Conservation (phyloP, 140 eudicot species). For the Senecio squalidus region DNA sequence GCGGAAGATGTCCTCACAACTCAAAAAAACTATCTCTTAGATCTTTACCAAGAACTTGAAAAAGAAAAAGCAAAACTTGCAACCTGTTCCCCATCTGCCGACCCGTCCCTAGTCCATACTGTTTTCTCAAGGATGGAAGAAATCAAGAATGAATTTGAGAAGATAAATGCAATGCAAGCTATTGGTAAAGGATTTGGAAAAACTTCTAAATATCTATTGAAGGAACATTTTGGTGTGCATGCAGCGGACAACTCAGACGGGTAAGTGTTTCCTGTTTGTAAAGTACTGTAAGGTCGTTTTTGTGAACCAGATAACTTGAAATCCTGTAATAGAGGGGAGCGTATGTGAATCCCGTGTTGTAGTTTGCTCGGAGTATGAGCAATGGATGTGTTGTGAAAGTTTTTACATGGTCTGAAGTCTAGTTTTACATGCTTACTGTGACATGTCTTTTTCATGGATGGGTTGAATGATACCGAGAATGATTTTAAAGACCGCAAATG, state of each 20-base stretch:
- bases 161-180: conserved; percentile 55
- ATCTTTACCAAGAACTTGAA: conserved; percentile 52
- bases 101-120: conserved; percentile 37
- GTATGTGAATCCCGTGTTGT: neutral
- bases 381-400: conserved; percentile 3
- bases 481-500: too few relatives aligned
- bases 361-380: conserved; percentile 2
- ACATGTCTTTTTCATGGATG: neutral
- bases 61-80: conserved; percentile 46
- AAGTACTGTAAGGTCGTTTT: conserved; percentile 4
- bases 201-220: conserved; percentile 46
- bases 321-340: neutral
- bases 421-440: neutral
- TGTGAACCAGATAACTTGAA: neutral
- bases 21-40: conserved; percentile 46
- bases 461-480: too few relatives aligned
- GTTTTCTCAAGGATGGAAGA: conserved; percentile 39
- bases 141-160: conserved; percentile 47
- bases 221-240: conserved; percentile 54
- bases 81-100: conserved; percentile 31
- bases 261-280: neutral
- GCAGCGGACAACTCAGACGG: conserved; percentile 16
- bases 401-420: neutral
- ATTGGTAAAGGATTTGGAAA: conserved; percentile 64
- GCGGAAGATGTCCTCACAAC: conserved; percentile 49